These are phyloP conservation scores for Penicillium sp. DNA, from an alignment of 2,329 filamentous ascomycete genomes.

Conservation along the genomic window DNA sequence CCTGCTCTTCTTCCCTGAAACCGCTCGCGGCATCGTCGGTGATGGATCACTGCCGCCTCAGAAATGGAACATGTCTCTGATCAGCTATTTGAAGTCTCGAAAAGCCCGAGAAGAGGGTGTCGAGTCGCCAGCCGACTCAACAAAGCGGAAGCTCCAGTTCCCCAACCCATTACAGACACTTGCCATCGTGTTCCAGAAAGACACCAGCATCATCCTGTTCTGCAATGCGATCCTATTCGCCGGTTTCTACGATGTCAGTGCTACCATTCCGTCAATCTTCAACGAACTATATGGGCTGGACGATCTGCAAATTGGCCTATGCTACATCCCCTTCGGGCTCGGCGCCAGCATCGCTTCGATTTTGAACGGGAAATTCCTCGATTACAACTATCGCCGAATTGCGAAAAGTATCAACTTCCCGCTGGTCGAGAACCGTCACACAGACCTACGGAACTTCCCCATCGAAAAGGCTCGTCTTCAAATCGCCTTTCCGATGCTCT, in stretches of 20 bases:
- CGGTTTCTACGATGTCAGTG: slow-evolving; percentile 42
- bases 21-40: slow-evolving; percentile 30
- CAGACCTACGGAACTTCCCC: slow-evolving; percentile 40
- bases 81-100: slow-evolving; percentile 26
- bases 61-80: slow-evolving; percentile 37
- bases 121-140: slow-evolving; percentile 3
- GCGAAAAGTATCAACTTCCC: slow-evolving; percentile 31
- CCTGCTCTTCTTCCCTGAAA: slow-evolving; percentile 31
- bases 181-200: slow-evolving; percentile 31
- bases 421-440: slow-evolving; percentile 31
- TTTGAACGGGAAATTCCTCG: slow-evolving; percentile 40
- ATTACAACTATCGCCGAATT: slow-evolving; percentile 43
- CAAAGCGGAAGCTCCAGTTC: slow-evolving; percentile 25
- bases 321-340: slow-evolving; percentile 42
- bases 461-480: slow-evolving; percentile 44
- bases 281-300: slow-evolving; percentile 37
- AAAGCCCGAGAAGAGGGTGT: slow-evolving; percentile 16
- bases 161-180: slow-evolving; percentile 41
- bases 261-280: slow-evolving; percentile 38
- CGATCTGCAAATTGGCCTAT: slow-evolving; percentile 41
- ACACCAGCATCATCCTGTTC: slow-evolving; percentile 37
- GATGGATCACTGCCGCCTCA: slow-evolving; percentile 30
- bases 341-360: slow-evolving; percentile 40
- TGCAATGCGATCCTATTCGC: slow-evolving; percentile 39
- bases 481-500: slow-evolving; percentile 38